Evolutionary conservation across 345 rosid genomes (phyloP), one percentile per base, ranked within the genome.

Genomic region (Pistacia vera): DNA sequence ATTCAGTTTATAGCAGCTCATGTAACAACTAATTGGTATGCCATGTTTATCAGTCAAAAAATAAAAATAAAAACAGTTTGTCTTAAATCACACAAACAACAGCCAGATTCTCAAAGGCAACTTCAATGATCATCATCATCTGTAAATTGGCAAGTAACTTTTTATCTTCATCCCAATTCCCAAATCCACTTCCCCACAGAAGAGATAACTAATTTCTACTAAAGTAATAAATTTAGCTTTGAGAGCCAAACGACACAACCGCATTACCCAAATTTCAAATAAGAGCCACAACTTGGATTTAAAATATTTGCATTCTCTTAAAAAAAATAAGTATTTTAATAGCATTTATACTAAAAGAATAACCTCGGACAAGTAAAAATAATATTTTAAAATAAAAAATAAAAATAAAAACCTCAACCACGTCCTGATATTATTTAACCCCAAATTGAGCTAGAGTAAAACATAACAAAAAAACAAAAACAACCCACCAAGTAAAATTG

Each of bases 401-500:
- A 1, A n/a, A n/a, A 58, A 66, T 0, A 30, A 41, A 48, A 25
- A 36, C 41, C 41, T 3, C 3, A 36, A 36, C 1, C 41, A n/a
- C n/a, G n/a, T 4, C 41, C 41, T 36, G 41, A 36, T 4, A 36
- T 36, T 36, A 36, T 36, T 22, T n/a, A 13, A 64, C 22, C 46
- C 17, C 56, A 35, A 65, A 63, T 56, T 1, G 17, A 17, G 60
- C 56, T 17, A 30, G 70, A 6, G 36, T 25, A 30, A 2, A 4
- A 11, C 4, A 38, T 20, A 18, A 17, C 0, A 48, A 46, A 0
- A 41, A 41, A 64, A 51, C 12, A n/a, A 16, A 0, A 33, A 33
- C 17, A 68, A 55, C 84, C 28, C 60, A 93, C 99, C 99, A 95
- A 30, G 96, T 91, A 83, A 95, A 95, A 81, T 83, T 18, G 94